Evolutionary conservation across 225 moss, liverwort and hornwort genomes (phyloP), one percentile per base, ranked within the genome.

Genomic region (Pseudisothecium myosuroides): DNA sequence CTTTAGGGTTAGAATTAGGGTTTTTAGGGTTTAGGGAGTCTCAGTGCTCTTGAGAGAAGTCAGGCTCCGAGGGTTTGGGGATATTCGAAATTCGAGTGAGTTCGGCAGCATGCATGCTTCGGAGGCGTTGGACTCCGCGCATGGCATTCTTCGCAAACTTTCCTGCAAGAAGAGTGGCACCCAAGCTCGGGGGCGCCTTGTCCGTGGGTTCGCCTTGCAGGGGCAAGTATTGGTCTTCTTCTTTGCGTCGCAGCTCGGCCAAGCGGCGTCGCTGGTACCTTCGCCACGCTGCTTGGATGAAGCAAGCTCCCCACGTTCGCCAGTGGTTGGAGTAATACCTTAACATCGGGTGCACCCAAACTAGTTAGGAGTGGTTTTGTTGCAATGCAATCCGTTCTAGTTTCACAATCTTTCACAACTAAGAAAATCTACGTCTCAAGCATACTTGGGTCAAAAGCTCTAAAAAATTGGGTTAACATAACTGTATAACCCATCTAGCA

Each of bases 231-330:
- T 88, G 90, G 27, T 92, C 92, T 79, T 94, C 90, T 68, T 92
- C 91, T 68, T 91, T 89, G 37, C 92, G 92, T 34, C 92, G 92
- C 62, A 87, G 91, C 84, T 91, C 91, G 14, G 93, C 93, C 60
- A 90, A 77, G 75, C 90, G 91, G 12, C 91, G 92, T 58, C 91
- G 72, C 50, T 90, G 90, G 76, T 96, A 93, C 68, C 91, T 88
- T 59, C 94, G 93, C 95, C 96, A 96, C 27, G 94, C 94, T 5
- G 89, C 88, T 89, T 95, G 95, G 49, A 96, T 94, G 83, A 90
- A 93, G 80, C 92, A 95, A 6, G 95, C 95, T 75, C 92, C 96
- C 96, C 96, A 96, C 9, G 93, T 96, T 34, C 96, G 93, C 96
- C 95, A 96, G 43, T 94, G 93, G 80, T 93, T 90, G 39, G 96